These are phyloP conservation scores for Eremomyces bilateralis DNA, from an alignment of 495 filamentous ascomycete genomes.

Conservation along the genomic window DNA sequence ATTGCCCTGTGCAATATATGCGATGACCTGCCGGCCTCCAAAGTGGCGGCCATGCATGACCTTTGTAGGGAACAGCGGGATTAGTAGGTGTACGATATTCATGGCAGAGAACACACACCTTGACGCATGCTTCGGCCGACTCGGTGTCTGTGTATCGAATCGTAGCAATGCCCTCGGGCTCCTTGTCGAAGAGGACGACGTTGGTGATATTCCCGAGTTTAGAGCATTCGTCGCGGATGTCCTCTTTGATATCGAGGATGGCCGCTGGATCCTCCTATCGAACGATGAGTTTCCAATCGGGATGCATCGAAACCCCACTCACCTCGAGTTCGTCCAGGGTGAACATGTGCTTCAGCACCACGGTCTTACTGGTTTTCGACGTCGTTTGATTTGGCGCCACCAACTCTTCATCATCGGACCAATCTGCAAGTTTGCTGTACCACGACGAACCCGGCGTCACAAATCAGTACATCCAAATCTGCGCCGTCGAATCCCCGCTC, in stretches of 20 bases:
- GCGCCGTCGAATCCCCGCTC: too few species aligned
- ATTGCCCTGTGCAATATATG: slow-evolving; percentile 50
- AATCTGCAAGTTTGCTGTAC: slow-evolving; percentile 79
- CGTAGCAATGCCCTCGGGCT: slow-evolving; percentile 68
- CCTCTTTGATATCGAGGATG: slow-evolving; percentile 78
- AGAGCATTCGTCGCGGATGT: slow-evolving; percentile 72
- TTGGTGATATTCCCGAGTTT: slow-evolving; percentile 81
- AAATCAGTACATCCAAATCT: too few species aligned
- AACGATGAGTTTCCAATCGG: neutral
- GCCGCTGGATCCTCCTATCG: slow-evolving; percentile 54
- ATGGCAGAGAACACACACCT: slow-evolving; percentile 19
- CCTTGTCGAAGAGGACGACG: slow-evolving; percentile 71
- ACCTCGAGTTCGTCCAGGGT: slow-evolving; percentile 57
- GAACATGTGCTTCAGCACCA: slow-evolving; percentile 90
- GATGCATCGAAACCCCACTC: slow-evolving; percentile 2
- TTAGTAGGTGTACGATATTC: neutral
- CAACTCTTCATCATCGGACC: slow-evolving; percentile 57
- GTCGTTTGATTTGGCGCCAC: slow-evolving; percentile 29
- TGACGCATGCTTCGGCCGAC: slow-evolving; percentile 51
- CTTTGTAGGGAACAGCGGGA: slow-evolving; percentile 14
- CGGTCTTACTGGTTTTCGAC: slow-evolving; percentile 51
- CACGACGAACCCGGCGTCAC: too few species aligned
- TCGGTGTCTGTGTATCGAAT: slow-evolving; percentile 52
- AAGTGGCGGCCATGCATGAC: slow-evolving; percentile 69
- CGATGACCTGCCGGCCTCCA: slow-evolving; percentile 47